Conservation (phyloP, 2,329 filamentous ascomycete species). For the Madurella mycetomatis region DNA sequence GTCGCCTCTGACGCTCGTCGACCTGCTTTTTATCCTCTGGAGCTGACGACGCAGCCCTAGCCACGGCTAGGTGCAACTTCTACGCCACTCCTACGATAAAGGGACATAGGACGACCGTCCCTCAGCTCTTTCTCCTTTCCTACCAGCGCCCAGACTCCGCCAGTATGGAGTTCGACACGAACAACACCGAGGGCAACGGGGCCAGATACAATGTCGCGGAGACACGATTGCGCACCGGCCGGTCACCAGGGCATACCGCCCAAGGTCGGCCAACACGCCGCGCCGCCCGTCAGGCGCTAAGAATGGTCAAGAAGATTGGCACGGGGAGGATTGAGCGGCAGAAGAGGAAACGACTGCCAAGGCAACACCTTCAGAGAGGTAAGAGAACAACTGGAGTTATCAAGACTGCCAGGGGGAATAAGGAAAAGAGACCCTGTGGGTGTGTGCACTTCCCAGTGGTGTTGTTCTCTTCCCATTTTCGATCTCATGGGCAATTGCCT, state of each 20-base stretch:
- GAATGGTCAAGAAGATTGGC: not conserved
- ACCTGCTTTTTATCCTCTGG: too few relatives aligned
- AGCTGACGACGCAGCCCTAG: too few relatives aligned
- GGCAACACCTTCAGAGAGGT: slow-evolving; percentile 6
- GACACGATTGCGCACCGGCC: not conserved
- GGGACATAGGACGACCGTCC: not conserved
- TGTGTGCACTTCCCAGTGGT: not conserved
- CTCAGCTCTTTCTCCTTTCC: not conserved
- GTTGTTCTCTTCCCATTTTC: not conserved
- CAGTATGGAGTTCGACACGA: not conserved
- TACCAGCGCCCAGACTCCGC: not conserved
- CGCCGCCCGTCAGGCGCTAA: not conserved
- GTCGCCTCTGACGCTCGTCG: too few relatives aligned
- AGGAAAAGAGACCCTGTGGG: not conserved
- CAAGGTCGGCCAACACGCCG: not conserved
- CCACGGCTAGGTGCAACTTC: too few relatives aligned
- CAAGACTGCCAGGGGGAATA: not conserved
- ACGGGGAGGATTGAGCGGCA: slow-evolving; percentile 1
- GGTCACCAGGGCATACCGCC: not conserved
- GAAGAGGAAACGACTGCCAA: not conserved
- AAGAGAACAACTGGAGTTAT: not conserved
- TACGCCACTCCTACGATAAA: too few relatives aligned
- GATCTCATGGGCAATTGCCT: not conserved
- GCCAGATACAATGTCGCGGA: not conserved
- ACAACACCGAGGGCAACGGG: not conserved